These are phyloP conservation scores for Lactarius psammicola DNA, from an alignment of 768 basidiomycete species.

Conservation along the genomic window DNA sequence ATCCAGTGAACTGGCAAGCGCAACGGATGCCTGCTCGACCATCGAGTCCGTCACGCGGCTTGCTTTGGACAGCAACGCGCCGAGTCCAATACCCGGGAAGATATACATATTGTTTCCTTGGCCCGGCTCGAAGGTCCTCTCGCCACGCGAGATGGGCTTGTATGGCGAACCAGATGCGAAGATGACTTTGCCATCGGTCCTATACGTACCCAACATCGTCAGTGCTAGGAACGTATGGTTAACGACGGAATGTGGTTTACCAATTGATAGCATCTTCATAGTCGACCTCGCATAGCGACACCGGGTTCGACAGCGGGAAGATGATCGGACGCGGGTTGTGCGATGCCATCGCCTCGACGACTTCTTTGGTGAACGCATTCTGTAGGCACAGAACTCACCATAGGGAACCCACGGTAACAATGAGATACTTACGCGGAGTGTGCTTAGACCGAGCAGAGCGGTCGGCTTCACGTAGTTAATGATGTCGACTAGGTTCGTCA, in stretches of 20 bases:
- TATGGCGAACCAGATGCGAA: conserved; percentile 92
- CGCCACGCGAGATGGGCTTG: conserved; percentile 56
- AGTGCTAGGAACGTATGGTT: not conserved
- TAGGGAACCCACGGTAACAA: conserved; percentile 8
- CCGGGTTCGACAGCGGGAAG: conserved; percentile 91
- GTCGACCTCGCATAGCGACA: conserved; percentile 75
- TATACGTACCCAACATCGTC: conserved; percentile 1
- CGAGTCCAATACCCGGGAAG: conserved; percentile 76
- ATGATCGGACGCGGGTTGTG: conserved; percentile 84
- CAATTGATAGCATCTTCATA: conserved; percentile 71
- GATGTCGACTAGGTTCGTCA: conserved; percentile 76
- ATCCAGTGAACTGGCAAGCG: conserved; percentile 71
- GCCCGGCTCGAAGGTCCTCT: conserved; percentile 65
- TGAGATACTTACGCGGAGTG: conserved; percentile 53
- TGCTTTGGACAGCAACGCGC: conserved; percentile 70
- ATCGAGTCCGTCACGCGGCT: conserved; percentile 75
- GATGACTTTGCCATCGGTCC: conserved; percentile 61
- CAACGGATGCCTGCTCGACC: conserved; percentile 85
- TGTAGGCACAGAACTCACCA: conserved; percentile 31
- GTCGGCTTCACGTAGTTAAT: conserved; percentile 83
- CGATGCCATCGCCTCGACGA: conserved; percentile 75
- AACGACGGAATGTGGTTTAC: conserved; percentile 38
- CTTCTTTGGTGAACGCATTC: conserved; percentile 73
- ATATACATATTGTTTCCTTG: conserved; percentile 97
- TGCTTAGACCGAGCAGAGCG: conserved; percentile 84